A percentile compares a stretch with the other conserved stretches of the same genome.
Evolutionary conservation across 2,329 filamentous ascomycete species (phyloP).

Genomic region (Epichloe amarillans): DNA sequence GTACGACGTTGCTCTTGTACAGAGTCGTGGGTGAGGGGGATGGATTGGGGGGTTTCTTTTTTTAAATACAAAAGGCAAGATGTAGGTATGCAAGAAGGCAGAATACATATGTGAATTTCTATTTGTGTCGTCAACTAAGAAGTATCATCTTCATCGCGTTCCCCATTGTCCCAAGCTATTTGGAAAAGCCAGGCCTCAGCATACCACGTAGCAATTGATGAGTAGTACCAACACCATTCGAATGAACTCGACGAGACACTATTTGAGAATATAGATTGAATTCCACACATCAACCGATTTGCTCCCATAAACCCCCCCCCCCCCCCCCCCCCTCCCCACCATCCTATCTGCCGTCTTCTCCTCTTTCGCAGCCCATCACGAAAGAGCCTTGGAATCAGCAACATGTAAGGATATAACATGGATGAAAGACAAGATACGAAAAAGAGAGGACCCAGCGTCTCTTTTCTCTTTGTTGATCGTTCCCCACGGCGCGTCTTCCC

Average conservation of each 20-base stretch:
- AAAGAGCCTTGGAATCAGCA: neutral
- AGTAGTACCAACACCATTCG: neutral
- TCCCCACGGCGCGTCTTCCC: neutral
- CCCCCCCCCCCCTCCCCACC: too few relatives aligned
- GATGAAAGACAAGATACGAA: neutral
- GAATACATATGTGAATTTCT: neutral
- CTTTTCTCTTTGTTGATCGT: neutral
- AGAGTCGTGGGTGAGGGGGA: neutral
- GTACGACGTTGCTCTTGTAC: conserved; percentile 8
- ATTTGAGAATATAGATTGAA: neutral
- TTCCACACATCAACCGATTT: conserved; percentile 1
- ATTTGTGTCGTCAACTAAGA: too few relatives aligned
- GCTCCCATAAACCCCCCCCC: neutral
- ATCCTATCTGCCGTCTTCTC: neutral
- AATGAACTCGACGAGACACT: too few relatives aligned
- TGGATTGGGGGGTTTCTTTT: neutral
- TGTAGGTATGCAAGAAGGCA: neutral
- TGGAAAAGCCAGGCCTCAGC: too few relatives aligned
- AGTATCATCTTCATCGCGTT: too few relatives aligned
- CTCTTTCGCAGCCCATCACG: neutral
- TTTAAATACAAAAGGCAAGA: neutral
- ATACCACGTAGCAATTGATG: neutral
- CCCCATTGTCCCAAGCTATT: too few relatives aligned
- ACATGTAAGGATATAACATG: neutral
- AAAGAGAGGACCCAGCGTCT: neutral